Evolutionary conservation across 306 rosid genomes (phyloP), one percentile per base, ranked within the genome.

Genomic region (Vachellia pachyceras): DNA sequence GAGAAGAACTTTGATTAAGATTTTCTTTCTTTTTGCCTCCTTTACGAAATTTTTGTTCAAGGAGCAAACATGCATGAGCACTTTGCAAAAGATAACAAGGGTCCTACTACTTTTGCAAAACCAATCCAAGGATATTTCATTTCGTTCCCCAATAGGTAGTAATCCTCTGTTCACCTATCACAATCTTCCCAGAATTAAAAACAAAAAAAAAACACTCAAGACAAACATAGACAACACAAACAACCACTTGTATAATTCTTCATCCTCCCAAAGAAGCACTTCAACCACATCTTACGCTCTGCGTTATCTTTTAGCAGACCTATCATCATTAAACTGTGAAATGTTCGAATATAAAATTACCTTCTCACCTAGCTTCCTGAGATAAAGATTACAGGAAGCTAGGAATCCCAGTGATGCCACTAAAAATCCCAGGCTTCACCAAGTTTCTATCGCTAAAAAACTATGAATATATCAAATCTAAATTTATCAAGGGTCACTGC

Each of bases 251-350:
- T 45, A 50, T 40, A 40, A 64, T 67, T 68, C 61, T 55, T 46
- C 23, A 77, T 65, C 45, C 71, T 77, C 42, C 46, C 2, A 36
- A 74, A 67, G 60, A 78, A 74, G 67, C 46, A 77, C 15, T 78
- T 73, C 61, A 67, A 35, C 13, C 44, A 63, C 37, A 72, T 68
- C 39, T 67, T 8, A 73, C 77, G 44, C 36, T 52, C 50, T 42
- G 33, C 41, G 44, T 20, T 41, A 69, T 23, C 57, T 55, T 57
- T 22, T 67, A 36, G 77, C 25, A 75, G 23, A 15, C 13, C 76
- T 29, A 13, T 12, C 18, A 44, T 15, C 76, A 47, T 25, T 45
- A 46, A 47, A 58, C 68, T 58, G 15, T 9, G 77, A 74, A 55
- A 46, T 44, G 42, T 47, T 72, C 44, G 33, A 69, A 72, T 72